These are phyloP conservation scores for Phialophora chinensis DNA, from an alignment of 2,329 filamentous ascomycete genomes.

Conservation along the genomic window DNA sequence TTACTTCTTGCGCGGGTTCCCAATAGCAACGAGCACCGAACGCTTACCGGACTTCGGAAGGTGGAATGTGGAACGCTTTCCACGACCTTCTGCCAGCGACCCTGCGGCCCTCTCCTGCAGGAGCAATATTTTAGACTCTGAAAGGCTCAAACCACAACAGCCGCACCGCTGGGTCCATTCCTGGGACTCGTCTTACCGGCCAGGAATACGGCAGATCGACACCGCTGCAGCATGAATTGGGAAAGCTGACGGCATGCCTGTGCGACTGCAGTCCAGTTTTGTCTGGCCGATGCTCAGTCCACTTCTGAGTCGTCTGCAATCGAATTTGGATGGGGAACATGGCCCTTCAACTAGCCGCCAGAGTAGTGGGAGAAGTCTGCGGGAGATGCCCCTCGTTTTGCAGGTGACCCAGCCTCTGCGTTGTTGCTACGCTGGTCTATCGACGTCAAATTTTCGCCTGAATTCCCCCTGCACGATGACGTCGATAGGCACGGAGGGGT, in stretches of 20 bases:
- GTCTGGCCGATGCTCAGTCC: slow-evolving; percentile 21
- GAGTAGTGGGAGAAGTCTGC: slow-evolving; percentile 9
- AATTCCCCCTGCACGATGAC: slow-evolving; percentile 30
- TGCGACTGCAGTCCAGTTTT: slow-evolving; percentile 17
- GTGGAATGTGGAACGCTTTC: slow-evolving; percentile 16
- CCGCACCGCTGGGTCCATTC: slow-evolving; percentile 26
- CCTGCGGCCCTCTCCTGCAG: slow-evolving; percentile 15
- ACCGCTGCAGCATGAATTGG: slow-evolving; percentile 22
- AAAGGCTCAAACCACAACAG: slow-evolving; percentile 16
- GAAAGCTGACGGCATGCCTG: slow-evolving; percentile 31
- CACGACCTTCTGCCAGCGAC: neutral
- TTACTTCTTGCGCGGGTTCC: slow-evolving; percentile 10
- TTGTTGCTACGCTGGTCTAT: slow-evolving; percentile 12
- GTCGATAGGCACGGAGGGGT: slow-evolving; percentile 26
- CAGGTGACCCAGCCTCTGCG: slow-evolving; percentile 4
- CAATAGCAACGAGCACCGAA: slow-evolving; percentile 13
- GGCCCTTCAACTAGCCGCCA: slow-evolving; percentile 14
- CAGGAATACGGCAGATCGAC: slow-evolving; percentile 33
- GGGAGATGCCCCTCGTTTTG: slow-evolving; percentile 24
- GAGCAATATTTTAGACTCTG: slow-evolving; percentile 18
- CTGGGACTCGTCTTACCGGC: slow-evolving; percentile 14
- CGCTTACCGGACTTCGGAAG: slow-evolving; percentile 15
- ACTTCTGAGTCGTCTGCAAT: slow-evolving; percentile 12
- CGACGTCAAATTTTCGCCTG: slow-evolving; percentile 28
- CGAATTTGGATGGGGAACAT: slow-evolving; percentile 7